Evolutionary conservation across 2,329 filamentous ascomycete genomes (phyloP).

Genomic region (Ophiosphaerella korrae): DNA sequence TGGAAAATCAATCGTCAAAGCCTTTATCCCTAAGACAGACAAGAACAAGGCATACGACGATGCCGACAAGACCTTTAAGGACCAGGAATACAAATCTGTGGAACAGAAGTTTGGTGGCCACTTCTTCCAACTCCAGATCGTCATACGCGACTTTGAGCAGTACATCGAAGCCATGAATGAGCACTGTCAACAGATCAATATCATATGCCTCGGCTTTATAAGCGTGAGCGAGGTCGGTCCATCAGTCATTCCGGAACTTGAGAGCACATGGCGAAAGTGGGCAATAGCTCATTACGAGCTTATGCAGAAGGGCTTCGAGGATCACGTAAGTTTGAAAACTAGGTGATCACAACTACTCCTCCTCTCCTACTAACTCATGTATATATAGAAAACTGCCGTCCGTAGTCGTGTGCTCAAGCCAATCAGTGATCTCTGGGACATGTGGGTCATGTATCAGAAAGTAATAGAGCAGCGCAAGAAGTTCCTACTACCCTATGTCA

Average conservation of each 20-base stretch:
- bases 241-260: slow-evolving; percentile 72
- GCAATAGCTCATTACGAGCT: slow-evolving; percentile 87
- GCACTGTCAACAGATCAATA: slow-evolving; percentile 81
- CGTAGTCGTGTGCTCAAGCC: slow-evolving; percentile 84
- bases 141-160: slow-evolving; percentile 90
- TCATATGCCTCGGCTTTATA: slow-evolving; percentile 81
- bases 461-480: slow-evolving; percentile 96
- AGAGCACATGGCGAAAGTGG: slow-evolving; percentile 93
- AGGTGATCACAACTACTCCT: not conserved
- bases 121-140: slow-evolving; percentile 88
- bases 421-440: slow-evolving; percentile 76
- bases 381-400: slow-evolving; percentile 63
- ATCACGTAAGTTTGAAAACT: slow-evolving; percentile 67
- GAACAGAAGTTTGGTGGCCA: slow-evolving; percentile 90
- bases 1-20: slow-evolving; percentile 81
- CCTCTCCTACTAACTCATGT: slow-evolving; percentile 16
- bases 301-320: slow-evolving; percentile 78
- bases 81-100: slow-evolving; percentile 78
- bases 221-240: slow-evolving; percentile 73
- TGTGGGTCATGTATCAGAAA: slow-evolving; percentile 81
- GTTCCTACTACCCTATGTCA: slow-evolving; percentile 86
- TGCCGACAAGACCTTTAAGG: slow-evolving; percentile 69
- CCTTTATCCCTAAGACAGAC: slow-evolving; percentile 86
- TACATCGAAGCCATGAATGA: slow-evolving; percentile 81
- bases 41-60: slow-evolving; percentile 77